These are phyloP conservation scores for Metschnikowia anglica DNA, from an alignment of 805 yeast species.

Conservation along the genomic window DNA sequence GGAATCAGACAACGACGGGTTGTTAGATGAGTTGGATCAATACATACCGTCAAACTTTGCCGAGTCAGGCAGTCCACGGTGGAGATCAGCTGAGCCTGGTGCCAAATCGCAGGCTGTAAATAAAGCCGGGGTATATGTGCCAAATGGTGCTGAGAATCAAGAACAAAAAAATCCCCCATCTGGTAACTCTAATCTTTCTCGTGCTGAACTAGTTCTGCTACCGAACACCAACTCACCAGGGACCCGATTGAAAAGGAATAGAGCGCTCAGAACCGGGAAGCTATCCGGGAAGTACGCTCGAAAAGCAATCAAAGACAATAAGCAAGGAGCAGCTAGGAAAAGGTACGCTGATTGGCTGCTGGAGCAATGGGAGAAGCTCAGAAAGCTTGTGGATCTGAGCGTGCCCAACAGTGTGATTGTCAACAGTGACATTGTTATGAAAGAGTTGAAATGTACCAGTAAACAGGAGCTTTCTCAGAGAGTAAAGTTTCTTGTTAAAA, in stretches of 20 bases:
- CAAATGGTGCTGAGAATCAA: neutral
- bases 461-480: conserved; percentile 34
- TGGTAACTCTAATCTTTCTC: neutral
- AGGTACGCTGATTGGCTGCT: conserved; percentile 26
- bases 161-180: neutral
- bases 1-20: conserved; percentile 4
- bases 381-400: conserved; percentile 29
- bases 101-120: neutral
- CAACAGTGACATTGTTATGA: conserved; percentile 28
- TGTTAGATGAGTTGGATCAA: conserved; percentile 2
- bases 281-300: conserved; percentile 25
- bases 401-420: conserved; percentile 30
- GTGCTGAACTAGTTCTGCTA: neutral
- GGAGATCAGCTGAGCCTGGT: neutral
- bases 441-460: conserved; percentile 27
- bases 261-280: conserved; percentile 5
- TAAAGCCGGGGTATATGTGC: neutral
- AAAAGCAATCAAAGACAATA: conserved; percentile 15
- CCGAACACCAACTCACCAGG: neutral
- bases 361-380: conserved; percentile 35
- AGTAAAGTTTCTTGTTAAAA: conserved; percentile 17
- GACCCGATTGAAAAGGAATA: neutral
- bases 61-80: neutral
- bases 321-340: neutral
- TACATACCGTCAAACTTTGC: conserved; percentile 1